Percentiles rank a stretch among this genome's conserved stretches.
These are phyloP conservation scores for Populus pruinosa DNA, from an alignment of 345 rosid genomes.

Conservation along the genomic window DNA sequence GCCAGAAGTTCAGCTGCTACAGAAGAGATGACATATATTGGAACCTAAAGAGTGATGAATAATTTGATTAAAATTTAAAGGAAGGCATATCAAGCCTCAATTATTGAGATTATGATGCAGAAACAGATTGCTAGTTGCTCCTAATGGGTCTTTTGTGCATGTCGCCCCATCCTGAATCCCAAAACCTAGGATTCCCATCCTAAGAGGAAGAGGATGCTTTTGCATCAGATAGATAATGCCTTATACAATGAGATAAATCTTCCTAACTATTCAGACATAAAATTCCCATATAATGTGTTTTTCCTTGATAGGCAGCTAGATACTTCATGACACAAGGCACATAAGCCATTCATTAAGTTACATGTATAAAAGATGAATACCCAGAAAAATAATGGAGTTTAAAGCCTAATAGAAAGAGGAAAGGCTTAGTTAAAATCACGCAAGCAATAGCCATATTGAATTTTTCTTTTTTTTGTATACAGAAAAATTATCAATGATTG, in stretches of 20 bases:
- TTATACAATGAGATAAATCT: background rate
- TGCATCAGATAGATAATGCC: too few relatives aligned
- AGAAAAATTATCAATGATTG: background rate
- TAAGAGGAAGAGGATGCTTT: too few relatives aligned
- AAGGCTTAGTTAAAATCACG: too few relatives aligned
- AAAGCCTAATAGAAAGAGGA: background rate
- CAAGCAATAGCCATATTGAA: too few relatives aligned
- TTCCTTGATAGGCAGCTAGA: background rate
- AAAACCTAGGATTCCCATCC: too few relatives aligned
- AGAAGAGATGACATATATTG: slow-evolving; percentile 69
- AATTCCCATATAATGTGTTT: background rate
- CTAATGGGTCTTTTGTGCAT: too few relatives aligned
- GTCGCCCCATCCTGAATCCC: too few relatives aligned
- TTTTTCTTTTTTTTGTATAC: too few relatives aligned
- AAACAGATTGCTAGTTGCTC: too few relatives aligned
- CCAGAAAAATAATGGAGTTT: background rate
- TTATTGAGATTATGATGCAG: background rate
- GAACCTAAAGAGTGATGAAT: slow-evolving; percentile 49
- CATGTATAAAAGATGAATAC: background rate
- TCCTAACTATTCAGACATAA: too few relatives aligned
- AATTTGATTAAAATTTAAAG: background rate
- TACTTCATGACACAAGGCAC: background rate
- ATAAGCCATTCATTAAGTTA: background rate
- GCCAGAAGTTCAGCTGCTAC: slow-evolving; percentile 76
- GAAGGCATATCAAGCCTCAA: background rate